A percentile compares a stretch with the other conserved stretches of the same genome.
Conservation (phyloP, 2,329 filamentous ascomycete species). For the Cordyceps javanica region DNA sequence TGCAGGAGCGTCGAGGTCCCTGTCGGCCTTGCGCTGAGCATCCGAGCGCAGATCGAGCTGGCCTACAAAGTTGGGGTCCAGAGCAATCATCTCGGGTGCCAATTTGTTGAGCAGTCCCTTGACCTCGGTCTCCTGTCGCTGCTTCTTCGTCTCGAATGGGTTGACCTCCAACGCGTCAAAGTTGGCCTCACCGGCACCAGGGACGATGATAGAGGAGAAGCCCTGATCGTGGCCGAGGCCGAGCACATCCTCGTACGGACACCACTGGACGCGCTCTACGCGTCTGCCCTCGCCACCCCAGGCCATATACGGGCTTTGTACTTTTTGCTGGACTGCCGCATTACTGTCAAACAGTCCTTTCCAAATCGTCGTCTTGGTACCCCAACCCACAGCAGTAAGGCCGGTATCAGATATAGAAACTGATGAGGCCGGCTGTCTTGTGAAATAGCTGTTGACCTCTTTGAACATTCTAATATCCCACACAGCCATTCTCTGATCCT, state of each 20-base stretch:
- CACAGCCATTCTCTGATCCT: conserved; percentile 86
- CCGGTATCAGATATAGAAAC: conserved; percentile 85
- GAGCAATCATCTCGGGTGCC: conserved; percentile 91
- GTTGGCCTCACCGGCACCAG: conserved; percentile 94
- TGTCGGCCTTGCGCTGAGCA: conserved; percentile 68
- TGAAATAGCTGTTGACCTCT: conserved; percentile 84
- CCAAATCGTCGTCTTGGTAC: conserved; percentile 85
- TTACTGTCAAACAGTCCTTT: conserved; percentile 79
- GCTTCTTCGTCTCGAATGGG: conserved; percentile 88
- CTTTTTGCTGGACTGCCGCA: conserved; percentile 64
- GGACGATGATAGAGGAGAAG: conserved; percentile 84
- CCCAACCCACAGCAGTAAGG: conserved; percentile 84
- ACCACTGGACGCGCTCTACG: conserved; percentile 82
- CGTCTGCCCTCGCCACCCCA: conserved; percentile 83
- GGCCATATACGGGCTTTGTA: conserved; percentile 83
- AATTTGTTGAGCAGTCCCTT: conserved; percentile 88
- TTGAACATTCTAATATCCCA: conserved; percentile 96
- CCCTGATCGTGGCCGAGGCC: conserved; percentile 79
- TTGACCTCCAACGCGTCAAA: conserved; percentile 91
- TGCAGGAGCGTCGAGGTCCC: conserved; percentile 68
- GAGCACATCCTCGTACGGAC: conserved; percentile 89
- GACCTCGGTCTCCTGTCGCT: conserved; percentile 89
- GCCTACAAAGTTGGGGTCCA: conserved; percentile 89
- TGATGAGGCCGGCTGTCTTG: conserved; percentile 73
- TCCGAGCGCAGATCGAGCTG: conserved; percentile 77